phyloP scores from a whole-genome alignment of 1,139 yeast species.

The Geotrichum siamense region DNA sequence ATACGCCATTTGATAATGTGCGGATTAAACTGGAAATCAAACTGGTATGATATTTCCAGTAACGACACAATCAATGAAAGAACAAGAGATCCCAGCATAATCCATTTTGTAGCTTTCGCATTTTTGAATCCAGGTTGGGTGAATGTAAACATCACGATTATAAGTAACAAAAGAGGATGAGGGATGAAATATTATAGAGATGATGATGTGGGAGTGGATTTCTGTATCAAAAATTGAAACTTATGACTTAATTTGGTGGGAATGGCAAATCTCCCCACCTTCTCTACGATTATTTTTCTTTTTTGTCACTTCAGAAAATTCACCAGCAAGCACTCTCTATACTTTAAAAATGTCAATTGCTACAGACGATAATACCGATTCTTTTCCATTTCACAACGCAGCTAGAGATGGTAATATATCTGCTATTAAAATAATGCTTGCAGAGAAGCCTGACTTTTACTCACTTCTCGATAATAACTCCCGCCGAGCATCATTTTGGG shows the following conservation, averaged over 20 bases:
- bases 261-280: too few species aligned
- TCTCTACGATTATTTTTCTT: not conserved
- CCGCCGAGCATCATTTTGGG: conserved; percentile 87
- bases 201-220: not conserved
- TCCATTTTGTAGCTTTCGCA: conserved; percentile 49
- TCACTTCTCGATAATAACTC: conserved; percentile 58
- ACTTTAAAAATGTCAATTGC: not conserved
- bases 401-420: conserved; percentile 49
- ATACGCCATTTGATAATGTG: conserved; percentile 47
- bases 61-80: conserved; percentile 50
- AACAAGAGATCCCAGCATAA: conserved; percentile 40
- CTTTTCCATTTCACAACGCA: conserved; percentile 46
- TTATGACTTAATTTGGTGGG: too few species aligned
- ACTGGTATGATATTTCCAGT: conserved; percentile 49
- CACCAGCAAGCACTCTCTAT: not conserved
- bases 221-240: not conserved
- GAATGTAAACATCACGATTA: conserved; percentile 35
- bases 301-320: not conserved
- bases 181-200: not conserved
- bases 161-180: too few species aligned
- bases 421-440: conserved; percentile 44
- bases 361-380: not conserved
- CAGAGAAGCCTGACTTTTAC: conserved; percentile 44
- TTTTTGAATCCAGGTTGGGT: conserved; percentile 52
- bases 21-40: conserved; percentile 51